Conservation (phyloP, 805 yeast species). For the Tetrapisispora pingtungensis region DNA sequence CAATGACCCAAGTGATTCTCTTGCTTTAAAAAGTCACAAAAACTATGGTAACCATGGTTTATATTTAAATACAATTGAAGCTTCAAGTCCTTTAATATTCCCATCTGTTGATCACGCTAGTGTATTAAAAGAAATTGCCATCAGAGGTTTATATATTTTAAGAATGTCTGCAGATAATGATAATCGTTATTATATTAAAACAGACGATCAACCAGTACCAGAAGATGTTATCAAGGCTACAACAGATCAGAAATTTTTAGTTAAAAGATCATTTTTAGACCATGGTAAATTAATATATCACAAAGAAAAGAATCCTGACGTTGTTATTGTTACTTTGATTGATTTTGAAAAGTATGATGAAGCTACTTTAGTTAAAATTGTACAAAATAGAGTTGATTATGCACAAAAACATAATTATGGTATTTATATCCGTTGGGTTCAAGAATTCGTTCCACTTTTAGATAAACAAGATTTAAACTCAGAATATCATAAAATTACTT, state of each 20-base stretch:
- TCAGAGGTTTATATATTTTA: slow-evolving; percentile 41
- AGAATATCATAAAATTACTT: slow-evolving; percentile 20
- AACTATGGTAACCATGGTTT: slow-evolving; percentile 35
- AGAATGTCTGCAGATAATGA: slow-evolving; percentile 39
- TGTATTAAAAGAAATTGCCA: slow-evolving; percentile 45
- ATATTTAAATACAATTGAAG: slow-evolving; percentile 35
- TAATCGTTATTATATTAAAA: slow-evolving; percentile 29
- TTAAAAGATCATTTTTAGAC: slow-evolving; percentile 49
- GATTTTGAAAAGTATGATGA: slow-evolving; percentile 61
- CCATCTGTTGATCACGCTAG: slow-evolving; percentile 72
- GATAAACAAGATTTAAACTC: slow-evolving; percentile 33
- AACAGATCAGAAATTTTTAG: slow-evolving; percentile 31
- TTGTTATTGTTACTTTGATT: slow-evolving; percentile 67
- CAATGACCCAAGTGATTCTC: slow-evolving; percentile 3
- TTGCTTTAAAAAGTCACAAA: slow-evolving; percentile 1
- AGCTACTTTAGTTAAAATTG: slow-evolving; percentile 52
- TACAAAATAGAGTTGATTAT: slow-evolving; percentile 82
- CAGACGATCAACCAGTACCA: slow-evolving; percentile 34
- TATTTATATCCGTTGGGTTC: slow-evolving; percentile 71
- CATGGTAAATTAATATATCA: slow-evolving; percentile 48
- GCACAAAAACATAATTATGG: slow-evolving; percentile 78
- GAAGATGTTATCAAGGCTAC: slow-evolving; percentile 28
- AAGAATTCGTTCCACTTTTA: slow-evolving; percentile 64
- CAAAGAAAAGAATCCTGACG: slow-evolving; percentile 40
- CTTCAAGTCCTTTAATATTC: slow-evolving; percentile 46